Base-by-base conservation (phyloP, 2,329 filamentous ascomycete genomes). In the Xylaria sp. region DNA sequence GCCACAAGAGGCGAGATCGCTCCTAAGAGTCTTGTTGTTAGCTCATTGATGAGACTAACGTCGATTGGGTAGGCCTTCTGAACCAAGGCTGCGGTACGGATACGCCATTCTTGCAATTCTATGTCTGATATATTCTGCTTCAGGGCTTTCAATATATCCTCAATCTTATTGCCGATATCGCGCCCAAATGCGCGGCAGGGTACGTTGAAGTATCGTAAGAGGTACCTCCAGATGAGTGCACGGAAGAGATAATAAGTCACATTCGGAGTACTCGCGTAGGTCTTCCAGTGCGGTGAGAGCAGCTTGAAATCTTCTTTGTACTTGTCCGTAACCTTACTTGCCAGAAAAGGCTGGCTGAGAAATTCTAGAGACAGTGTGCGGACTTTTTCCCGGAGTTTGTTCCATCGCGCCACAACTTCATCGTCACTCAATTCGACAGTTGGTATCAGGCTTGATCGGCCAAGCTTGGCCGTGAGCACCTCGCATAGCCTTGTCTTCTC, bases 211-310 rank as follows among this genome's bases (percentile, higher is more conserved):
- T 76, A 66, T 9, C 70, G 70, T n/a, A 72, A 42, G 35, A 78
- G 58, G 48, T 75, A 77, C 27, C 75, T 72, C 77, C 77, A 78
- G 63, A 78, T 73, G 29, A 78, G 70, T 1, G 75, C 76, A 12
- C 74, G 75, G 55, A 78, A 72, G 10, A 78, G 54, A 60, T 76
- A 77, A 68, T 62, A 65, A 1, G 71, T 73, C 48, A 76, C 27
- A 47, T 67, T 51, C 1, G 65, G 25, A 9, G 63, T 72, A 55
- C 47, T 72, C 10, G 76, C 59, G 68, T 77, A 78, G 48, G 63
- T 69, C 47, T 71, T 71, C 76, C 76, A 78, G 63, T 75, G 71
- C 10, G 65, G 66, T 27, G 75, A 77, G 5, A 78, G 71, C 32
- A 71, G 55, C 40, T 69, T 69, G 35, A 78, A 73, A 25, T 74